Evolutionary conservation across 225 moss, liverwort and hornwort species (phyloP), one percentile per base, ranked within the genome.

Genomic region (Sphagnum contortum): DNA sequence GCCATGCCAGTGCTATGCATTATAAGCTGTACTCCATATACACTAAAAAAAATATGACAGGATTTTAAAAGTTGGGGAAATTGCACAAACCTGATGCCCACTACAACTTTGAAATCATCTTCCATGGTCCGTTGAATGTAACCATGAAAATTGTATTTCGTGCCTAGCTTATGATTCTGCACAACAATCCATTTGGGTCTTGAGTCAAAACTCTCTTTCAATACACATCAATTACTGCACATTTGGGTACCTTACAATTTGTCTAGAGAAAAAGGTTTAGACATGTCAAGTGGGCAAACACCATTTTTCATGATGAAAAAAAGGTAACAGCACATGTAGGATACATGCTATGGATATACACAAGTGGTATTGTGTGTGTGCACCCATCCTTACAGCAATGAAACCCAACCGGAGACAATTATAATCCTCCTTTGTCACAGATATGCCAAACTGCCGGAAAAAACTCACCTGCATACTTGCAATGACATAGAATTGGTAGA

Each of bases 91-190:
- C 80, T 87, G 80, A 91, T 87, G 48, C 91, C 88, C 44, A 91
- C 74, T n/a, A 91, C 88, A 3, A 57, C 65, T 75, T 76, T 88
- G 80, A 86, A 91, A 56, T 91, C 91, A 13, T 88, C 86, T 62
- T 88, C 86, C 84, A 91, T 67, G 5, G 88, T 75, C 45, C 91
- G 88, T 57, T 73, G 66, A 6, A 91, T 81, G 53, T 91, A 91
- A 44, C 81, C 83, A 53, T 88, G 86, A 48, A 91, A 91, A 64
- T 91, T 86, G 60, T 87, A 91, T 45, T 77, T 72, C 9, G 81
- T 78, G 48, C 67, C 64, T 64, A 91, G 58, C 9, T 70, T 68
- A 64, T 91, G 88, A 13, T 77, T 83, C 88, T 88, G 80, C 61
- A 64, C 46, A 59, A 61, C 61, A 52, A 29, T 29, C 29, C 29